A percentile compares a stretch with the other conserved stretches of the same genome.
phyloP scores from a whole-genome alignment of 768 basidiomycete genomes.

The Auricularia auricula-judae region DNA sequence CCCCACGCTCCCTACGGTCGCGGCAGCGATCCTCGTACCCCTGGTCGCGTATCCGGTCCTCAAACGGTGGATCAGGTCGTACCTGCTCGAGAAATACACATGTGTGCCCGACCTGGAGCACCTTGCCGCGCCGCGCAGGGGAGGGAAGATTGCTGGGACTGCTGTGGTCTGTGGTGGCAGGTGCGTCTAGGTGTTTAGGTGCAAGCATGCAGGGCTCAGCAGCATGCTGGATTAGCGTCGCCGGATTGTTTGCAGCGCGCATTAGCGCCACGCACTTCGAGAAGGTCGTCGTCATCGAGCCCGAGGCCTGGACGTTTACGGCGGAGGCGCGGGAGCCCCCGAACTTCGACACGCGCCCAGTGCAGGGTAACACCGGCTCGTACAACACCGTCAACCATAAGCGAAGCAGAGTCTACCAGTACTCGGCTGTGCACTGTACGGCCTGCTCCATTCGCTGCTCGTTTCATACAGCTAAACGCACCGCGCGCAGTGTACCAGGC shows the following conservation, averaged over 20 bases:
- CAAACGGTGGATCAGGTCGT: background rate
- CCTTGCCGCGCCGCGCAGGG: background rate
- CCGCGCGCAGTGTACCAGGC: background rate
- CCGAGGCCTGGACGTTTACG: slow-evolving; percentile 18
- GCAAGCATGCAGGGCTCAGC: background rate
- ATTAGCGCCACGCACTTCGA: slow-evolving; percentile 24
- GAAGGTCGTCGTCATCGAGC: slow-evolving; percentile 21
- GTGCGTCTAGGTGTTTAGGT: background rate
- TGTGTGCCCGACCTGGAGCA: background rate
- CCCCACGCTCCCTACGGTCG: no score
- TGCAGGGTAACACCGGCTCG: slow-evolving; percentile 8
- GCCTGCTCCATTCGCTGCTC: slow-evolving; percentile 4
- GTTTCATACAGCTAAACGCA: background rate
- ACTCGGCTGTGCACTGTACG: slow-evolving; percentile 15
- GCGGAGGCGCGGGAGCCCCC: slow-evolving; percentile 9
- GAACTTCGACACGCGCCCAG: slow-evolving; percentile 5
- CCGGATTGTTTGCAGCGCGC: slow-evolving; percentile 21
- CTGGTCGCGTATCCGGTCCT: background rate
- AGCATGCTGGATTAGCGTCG: slow-evolving; percentile 13
- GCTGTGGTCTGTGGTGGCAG: background rate
- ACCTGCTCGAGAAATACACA: background rate
- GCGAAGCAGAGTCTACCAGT: slow-evolving; percentile 19
- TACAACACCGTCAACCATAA: slow-evolving; percentile 5
- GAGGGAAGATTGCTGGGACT: background rate
- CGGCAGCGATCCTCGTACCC: no score